Base-by-base conservation (phyloP, 2,329 filamentous ascomycete genomes). In the Fusarium siculi region DNA sequence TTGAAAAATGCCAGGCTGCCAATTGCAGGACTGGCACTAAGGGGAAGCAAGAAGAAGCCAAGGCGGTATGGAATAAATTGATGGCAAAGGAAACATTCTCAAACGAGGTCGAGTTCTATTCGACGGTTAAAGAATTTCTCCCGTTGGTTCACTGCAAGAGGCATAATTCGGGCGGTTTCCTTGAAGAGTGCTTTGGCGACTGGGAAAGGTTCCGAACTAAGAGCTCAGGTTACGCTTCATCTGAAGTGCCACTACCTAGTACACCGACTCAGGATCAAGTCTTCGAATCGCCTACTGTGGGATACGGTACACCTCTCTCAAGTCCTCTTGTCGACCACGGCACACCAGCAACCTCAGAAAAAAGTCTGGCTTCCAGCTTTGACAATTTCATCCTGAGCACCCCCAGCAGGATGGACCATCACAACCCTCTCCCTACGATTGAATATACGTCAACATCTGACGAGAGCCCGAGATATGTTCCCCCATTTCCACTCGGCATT, bases 231-330 rank as follows among this genome's bases (percentile, higher is more conserved):
- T 62, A 44, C 30, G 43, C 18, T n/a, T 47, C 39, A 10, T 39
- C 40, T 11, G 70, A 59, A 30, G 23, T 34, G 8, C 70, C 60
- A 14, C 37, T 49, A 21, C 59, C 56, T 5, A 37, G 28, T 12
- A 73, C 65, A 14, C 70, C 70, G 43, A 37, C 62, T 7, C 15
- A 36, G 43, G 32, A 56, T 21, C 58, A 50, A n/a, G 23, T 58
- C 12, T 57, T 70, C n/a, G 70, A 73, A 10, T 49, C 46, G 32
- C 46, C 66, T 23, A 18, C 23, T 15, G 39, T 15, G 16, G 50
- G 15, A 21, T 40, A 73, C 7, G 19, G 16, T 8, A 66, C 66
- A 15, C 70, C 61, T 23, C 47, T 59, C 32, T 66, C 70, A 6
- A 71, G 66, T 15, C 70, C 57, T 42, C 54, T 59, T 18, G 16